Evolutionary conservation across 2,329 filamentous ascomycete genomes (phyloP).

Genomic region (Beauveria medogensis): DNA sequence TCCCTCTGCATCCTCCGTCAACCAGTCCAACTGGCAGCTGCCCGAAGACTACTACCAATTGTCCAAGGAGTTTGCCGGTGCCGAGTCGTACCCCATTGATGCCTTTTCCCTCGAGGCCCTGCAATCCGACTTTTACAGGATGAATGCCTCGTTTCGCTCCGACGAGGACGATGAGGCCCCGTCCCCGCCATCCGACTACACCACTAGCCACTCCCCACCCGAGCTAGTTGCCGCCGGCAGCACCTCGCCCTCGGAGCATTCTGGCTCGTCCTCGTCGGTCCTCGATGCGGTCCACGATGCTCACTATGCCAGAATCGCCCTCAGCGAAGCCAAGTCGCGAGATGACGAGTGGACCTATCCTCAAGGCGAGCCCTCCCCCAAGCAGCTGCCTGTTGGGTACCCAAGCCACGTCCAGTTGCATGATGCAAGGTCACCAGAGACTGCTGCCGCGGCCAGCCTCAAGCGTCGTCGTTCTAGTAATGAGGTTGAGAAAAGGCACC

Average conservation of each 20-base stretch:
- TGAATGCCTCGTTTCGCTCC: constrained; percentile 25
- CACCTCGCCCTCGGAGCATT: constrained; percentile 33
- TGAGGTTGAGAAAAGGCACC: constrained; percentile 26
- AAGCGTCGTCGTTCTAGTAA: constrained; percentile 29
- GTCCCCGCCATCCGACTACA: constrained; percentile 26
- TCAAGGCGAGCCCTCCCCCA: constrained; percentile 22
- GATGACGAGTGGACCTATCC: constrained; percentile 35
- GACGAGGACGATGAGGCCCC: constrained; percentile 23
- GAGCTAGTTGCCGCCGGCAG: constrained; percentile 30
- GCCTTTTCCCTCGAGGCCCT: constrained; percentile 25
- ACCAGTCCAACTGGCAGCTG: constrained; percentile 20
- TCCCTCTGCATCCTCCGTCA: neutral
- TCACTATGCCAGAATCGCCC: constrained; percentile 23
- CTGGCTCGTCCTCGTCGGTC: constrained; percentile 23
- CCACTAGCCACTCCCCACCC: constrained; percentile 28
- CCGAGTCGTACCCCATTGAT: constrained; percentile 26
- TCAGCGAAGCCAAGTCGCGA: constrained; percentile 28
- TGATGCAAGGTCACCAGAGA: constrained; percentile 17
- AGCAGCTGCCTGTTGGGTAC: constrained; percentile 23
- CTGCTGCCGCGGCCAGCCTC: constrained; percentile 22
- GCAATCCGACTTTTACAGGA: constrained; percentile 24
- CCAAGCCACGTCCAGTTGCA: constrained; percentile 25
- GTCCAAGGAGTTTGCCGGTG: constrained; percentile 28
- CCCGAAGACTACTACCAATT: constrained; percentile 19
- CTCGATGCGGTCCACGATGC: constrained; percentile 24